Evolutionary conservation across 176 grass and related monocot genomes (phyloP), one percentile per base, ranked within the genome.

Genomic region (Triticum dicoccoides): DNA sequence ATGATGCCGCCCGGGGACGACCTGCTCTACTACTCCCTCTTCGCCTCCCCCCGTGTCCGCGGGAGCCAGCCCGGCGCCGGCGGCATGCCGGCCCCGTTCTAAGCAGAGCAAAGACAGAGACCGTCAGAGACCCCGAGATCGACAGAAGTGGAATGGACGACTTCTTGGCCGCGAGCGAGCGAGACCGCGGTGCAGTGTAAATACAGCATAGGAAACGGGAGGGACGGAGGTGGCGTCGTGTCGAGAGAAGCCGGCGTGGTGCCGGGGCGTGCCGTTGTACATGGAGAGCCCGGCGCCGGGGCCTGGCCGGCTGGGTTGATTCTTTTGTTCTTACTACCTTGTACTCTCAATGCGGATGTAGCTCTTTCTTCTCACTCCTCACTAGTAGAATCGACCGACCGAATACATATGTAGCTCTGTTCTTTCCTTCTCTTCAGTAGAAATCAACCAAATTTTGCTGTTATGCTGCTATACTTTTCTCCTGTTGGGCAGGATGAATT

Each of bases 1-100:
- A 72, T 91, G 82, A 73, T 91, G 76, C 89, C 85, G 69, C 21
- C 71, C 0, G 82, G 86, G 25, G 90, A 91, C 64, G 86, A 88
- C 65, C 85, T 82, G 1, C 74, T 77, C 65, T 91, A 82, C 82
- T 82, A 82, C 1, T 82, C 90, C 32, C 65, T 88, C 86, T 91
- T 91, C 90, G 82, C 90, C 0, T 88, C 90, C 25, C 90, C 86
- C 7, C 41, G 90, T 23, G 20, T 72, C 51, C 81, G 54, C 25
- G 78, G 30, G 2, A 82, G 24, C 64, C 78, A 85, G 41, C 9
- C 70, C 32, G 45, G 74, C 74, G 65, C 80, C 80, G 73, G 30
- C 49, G 76, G 65, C 76, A 82, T 78, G 61, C 11, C 87, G 62
- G 41, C 20, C 4, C 86, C 82, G 3, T 91, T 91, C 89, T 91